phyloP scores from a whole-genome alignment of 164 flowering plant genomes.

The Chimonanthus praecox region DNA sequence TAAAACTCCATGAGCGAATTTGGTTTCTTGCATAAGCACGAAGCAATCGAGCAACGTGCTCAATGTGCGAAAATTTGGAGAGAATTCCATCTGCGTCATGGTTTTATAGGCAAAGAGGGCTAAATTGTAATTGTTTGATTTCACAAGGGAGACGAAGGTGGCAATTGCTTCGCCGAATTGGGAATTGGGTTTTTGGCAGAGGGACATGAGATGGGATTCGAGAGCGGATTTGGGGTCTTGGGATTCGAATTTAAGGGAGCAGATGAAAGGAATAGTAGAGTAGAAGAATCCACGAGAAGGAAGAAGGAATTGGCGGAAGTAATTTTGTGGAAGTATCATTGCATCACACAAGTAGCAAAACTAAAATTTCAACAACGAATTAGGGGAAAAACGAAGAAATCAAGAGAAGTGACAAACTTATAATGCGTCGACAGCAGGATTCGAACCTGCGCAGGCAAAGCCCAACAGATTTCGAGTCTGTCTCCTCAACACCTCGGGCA shows the following conservation, averaged over 20 bases:
- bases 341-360: not conserved
- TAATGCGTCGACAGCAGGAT: no score
- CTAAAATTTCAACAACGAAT: not conserved
- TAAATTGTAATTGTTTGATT: constrained; percentile 32
- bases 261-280: constrained; percentile 1
- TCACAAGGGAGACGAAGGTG: constrained; percentile 31
- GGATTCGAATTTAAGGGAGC: constrained; percentile 1
- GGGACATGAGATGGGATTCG: constrained; percentile 31
- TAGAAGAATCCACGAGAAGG: not conserved
- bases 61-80: constrained; percentile 33
- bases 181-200: constrained; percentile 34
- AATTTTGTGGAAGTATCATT: not conserved
- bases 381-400: not conserved
- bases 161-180: constrained; percentile 31
- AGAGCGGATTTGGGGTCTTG: constrained; percentile 3
- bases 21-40: constrained; percentile 22
- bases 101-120: constrained; percentile 38
- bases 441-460: no score
- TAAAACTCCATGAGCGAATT: constrained; percentile 44
- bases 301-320: not conserved
- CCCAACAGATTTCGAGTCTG: no score
- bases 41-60: constrained; percentile 45
- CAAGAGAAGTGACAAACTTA: no score
- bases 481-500: no score
- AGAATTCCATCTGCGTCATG: constrained; percentile 29